Percentiles rank a stretch among this genome's conserved stretches.
phyloP scores from a whole-genome alignment of 495 filamentous ascomycete genomes.

The Lasiosphaeria ovina region DNA sequence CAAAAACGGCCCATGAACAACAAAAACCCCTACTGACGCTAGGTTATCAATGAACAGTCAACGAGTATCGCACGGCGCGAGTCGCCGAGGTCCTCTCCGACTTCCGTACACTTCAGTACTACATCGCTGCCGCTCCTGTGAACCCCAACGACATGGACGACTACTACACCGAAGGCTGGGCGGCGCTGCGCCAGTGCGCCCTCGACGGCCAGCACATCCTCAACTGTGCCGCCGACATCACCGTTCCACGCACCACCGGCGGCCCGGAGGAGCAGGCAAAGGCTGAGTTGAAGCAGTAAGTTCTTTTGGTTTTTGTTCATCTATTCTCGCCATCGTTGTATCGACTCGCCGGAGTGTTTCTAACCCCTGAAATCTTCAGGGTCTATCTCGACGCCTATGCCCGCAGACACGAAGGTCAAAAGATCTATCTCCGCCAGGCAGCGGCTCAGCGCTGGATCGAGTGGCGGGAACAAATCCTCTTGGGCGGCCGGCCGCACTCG shows the following conservation, averaged over 20 bases:
- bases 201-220: constrained; percentile 73
- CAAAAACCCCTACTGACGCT: constrained; percentile 26
- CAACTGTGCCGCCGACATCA: constrained; percentile 61
- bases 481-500: constrained; percentile 59
- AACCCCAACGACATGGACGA: constrained; percentile 61
- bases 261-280: constrained; percentile 68
- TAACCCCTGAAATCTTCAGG: constrained; percentile 37
- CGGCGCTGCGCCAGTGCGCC: constrained; percentile 69
- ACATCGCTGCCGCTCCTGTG: constrained; percentile 69
- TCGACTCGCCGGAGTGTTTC: not conserved
- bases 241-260: constrained; percentile 53
- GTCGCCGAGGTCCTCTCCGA: constrained; percentile 82
- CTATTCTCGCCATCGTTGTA: not conserved
- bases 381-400: constrained; percentile 75
- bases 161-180: constrained; percentile 76
- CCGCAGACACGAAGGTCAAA: constrained; percentile 80
- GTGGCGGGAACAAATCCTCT: constrained; percentile 63
- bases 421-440: constrained; percentile 75
- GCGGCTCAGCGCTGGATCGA: constrained; percentile 80
- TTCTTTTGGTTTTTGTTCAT: constrained; percentile 12
- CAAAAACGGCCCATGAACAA: not conserved
- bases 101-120: constrained; percentile 77
- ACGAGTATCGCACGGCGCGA: constrained; percentile 76
- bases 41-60: constrained; percentile 54
- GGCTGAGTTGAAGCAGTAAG: constrained; percentile 72